phyloP scores from a whole-genome alignment of 306 rosid genomes.

The Cucurbita pepo region DNA sequence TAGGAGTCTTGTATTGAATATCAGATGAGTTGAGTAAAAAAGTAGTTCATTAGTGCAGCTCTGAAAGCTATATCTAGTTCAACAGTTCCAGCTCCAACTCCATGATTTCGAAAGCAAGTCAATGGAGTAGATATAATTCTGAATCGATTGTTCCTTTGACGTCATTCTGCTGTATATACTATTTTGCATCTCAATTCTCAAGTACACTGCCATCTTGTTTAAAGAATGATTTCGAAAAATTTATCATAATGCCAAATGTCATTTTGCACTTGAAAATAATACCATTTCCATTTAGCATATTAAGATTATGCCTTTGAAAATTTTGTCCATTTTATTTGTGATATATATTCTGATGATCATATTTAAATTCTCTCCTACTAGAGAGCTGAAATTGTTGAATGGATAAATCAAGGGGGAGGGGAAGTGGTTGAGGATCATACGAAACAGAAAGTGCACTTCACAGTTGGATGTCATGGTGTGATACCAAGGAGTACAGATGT shows the following conservation, averaged over 20 bases:
- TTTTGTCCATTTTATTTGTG: background rate
- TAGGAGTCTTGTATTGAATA: background rate
- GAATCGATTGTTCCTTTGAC: background rate
- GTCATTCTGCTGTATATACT: no score
- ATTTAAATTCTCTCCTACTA: slow-evolving; percentile 9
- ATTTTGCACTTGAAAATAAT: background rate
- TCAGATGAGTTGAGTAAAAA: background rate
- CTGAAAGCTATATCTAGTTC: background rate
- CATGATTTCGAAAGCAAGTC: background rate
- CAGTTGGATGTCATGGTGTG: slow-evolving; percentile 66
- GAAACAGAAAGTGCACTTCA: slow-evolving; percentile 39
- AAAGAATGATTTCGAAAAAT: background rate
- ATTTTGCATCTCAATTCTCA: no score
- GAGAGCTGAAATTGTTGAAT: slow-evolving; percentile 75
- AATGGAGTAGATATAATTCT: background rate
- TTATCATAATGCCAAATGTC: background rate
- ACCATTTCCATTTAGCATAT: background rate
- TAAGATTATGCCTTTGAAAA: background rate
- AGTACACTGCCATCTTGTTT: background rate
- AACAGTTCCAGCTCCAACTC: background rate
- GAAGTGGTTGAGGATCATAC: slow-evolving; percentile 31
- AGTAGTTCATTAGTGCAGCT: background rate
- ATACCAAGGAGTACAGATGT: slow-evolving; percentile 16
- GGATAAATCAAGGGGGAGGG: slow-evolving; percentile 87
- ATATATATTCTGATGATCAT: background rate